These are phyloP conservation scores for Umbellularia californica DNA, from an alignment of 164 flowering plant species.

Conservation along the genomic window DNA sequence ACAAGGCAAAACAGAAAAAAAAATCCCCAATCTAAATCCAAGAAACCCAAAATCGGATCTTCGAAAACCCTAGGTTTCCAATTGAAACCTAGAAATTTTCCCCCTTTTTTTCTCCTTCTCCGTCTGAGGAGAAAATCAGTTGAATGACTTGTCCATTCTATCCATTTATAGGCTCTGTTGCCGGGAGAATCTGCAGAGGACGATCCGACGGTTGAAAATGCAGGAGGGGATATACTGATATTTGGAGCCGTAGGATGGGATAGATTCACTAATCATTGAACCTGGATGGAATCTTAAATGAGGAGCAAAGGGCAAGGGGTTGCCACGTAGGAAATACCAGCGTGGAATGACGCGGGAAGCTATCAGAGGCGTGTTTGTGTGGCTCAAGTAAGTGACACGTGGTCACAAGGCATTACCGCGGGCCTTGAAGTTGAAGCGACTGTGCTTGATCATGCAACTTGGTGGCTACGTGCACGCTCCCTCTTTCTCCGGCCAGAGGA, in stretches of 20 bases:
- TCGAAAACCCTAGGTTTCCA: not conserved
- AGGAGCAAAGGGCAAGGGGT: not conserved
- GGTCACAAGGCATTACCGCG: not conserved
- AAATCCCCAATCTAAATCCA: not conserved
- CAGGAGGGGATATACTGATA: not conserved
- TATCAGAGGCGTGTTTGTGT: not conserved
- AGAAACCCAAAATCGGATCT: not conserved
- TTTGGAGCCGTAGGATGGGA: not conserved
- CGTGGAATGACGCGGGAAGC: not conserved
- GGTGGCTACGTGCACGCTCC: too few relatives aligned
- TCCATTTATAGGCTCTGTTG: not conserved
- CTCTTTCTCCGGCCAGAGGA: too few relatives aligned
- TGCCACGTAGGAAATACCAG: not conserved
- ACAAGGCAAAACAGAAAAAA: too few relatives aligned
- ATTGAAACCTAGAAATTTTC: not conserved
- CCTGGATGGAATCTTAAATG: not conserved
- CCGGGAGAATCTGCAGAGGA: not conserved
- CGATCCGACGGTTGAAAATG: constrained; percentile 1
- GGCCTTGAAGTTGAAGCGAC: too few relatives aligned
- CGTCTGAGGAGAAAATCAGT: not conserved
- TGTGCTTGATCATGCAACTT: not conserved
- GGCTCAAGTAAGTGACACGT: constrained; percentile 3
- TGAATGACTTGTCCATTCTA: not conserved
- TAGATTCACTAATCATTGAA: not conserved
- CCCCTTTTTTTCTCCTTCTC: not conserved